Conservation (phyloP, 257 asterid genomes). For the Solanum pimpinellifolium region DNA sequence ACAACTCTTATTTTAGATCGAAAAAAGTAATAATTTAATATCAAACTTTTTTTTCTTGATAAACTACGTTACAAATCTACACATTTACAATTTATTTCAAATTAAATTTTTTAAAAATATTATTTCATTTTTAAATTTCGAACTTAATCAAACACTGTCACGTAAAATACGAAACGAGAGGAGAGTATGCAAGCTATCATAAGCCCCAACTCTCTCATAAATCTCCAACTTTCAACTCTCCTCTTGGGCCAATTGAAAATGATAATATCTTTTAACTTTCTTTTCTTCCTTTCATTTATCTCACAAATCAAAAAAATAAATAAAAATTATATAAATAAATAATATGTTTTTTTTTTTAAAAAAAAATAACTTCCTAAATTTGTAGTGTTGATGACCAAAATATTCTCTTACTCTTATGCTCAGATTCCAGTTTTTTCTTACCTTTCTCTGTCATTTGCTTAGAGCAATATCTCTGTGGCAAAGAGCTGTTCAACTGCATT, state of each 20-base stretch:
- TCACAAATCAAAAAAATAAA: not conserved
- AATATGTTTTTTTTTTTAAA: too few relatives aligned
- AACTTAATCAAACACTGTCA: not conserved
- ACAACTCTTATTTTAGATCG: not conserved
- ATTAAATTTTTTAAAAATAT: not conserved
- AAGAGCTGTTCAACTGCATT: constrained; percentile 26
- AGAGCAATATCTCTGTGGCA: constrained; percentile 12
- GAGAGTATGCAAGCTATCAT: not conserved
- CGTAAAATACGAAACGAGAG: not conserved
- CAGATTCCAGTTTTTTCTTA: constrained; percentile 9
- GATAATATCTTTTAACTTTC: not conserved
- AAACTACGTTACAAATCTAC: not conserved
- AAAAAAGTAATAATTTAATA: not conserved
- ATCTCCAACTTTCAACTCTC: not conserved
- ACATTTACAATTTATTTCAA: not conserved
- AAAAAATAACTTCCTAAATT: not conserved
- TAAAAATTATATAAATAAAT: not conserved
- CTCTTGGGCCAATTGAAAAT: not conserved
- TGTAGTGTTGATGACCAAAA: not conserved
- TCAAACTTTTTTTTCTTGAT: not conserved
- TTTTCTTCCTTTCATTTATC: not conserved
- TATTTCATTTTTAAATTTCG: not conserved
- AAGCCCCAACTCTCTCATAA: not conserved
- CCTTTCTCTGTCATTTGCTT: not conserved
- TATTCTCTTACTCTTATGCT: constrained; percentile 18